These are phyloP conservation scores for Pseudogymnoascus sp. DNA, from an alignment of 2,329 filamentous ascomycete genomes.

Conservation along the genomic window DNA sequence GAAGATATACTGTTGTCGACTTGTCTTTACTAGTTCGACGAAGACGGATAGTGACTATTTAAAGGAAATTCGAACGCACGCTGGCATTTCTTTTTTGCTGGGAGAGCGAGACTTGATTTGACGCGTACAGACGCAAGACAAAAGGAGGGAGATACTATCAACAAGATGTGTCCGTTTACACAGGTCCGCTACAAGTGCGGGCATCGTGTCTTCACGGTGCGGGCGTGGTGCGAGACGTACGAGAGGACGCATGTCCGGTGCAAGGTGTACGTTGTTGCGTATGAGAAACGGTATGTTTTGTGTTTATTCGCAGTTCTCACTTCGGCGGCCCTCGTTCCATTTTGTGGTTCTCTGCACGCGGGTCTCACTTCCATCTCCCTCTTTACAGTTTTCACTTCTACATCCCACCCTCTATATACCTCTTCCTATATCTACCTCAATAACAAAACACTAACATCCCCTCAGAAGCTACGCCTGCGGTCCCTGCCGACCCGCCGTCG, in stretches of 20 bases:
- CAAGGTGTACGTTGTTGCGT: slow-evolving; percentile 43
- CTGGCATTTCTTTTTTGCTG: background rate
- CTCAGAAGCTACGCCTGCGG: background rate
- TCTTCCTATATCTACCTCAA: background rate
- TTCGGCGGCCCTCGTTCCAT: too few relatives aligned
- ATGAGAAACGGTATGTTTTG: background rate
- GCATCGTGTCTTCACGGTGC: slow-evolving; percentile 45
- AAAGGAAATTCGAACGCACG: background rate
- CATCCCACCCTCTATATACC: background rate
- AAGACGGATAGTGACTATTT: background rate
- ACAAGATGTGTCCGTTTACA: slow-evolving; percentile 49
- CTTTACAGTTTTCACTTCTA: too few relatives aligned
- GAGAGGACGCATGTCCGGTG: slow-evolving; percentile 46
- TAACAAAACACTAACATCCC: background rate
- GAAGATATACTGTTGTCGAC: background rate
- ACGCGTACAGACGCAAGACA: background rate
- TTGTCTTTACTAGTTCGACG: background rate
- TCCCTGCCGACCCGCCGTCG: background rate
- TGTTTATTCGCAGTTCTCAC: background rate
- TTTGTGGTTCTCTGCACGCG: too few relatives aligned
- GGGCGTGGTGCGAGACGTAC: slow-evolving; percentile 42
- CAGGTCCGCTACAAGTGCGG: slow-evolving; percentile 48
- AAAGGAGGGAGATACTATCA: background rate
- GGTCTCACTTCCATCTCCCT: too few relatives aligned
- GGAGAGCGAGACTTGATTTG: background rate